Percentiles rank a stretch among this genome's conserved stretches.
Conservation (phyloP, 164 flowering plant genomes). For the Brasenia schreberi region DNA sequence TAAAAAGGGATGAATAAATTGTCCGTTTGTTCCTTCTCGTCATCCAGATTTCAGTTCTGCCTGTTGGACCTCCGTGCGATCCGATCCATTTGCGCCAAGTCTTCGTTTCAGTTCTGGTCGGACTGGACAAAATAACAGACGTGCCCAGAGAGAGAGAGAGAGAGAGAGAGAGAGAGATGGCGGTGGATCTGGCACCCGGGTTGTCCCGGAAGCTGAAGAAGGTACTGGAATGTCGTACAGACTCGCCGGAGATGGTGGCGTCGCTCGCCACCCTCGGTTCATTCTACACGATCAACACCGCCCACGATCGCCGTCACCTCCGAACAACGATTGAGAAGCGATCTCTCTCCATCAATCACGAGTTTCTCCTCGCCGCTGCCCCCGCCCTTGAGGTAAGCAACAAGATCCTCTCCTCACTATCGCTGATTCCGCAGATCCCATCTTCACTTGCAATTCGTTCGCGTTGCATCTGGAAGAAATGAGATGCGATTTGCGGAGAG, state of each 20-base stretch:
- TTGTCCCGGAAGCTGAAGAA: slow-evolving; percentile 27
- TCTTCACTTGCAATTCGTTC: background rate
- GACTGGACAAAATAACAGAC: too few relatives aligned
- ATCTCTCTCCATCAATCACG: slow-evolving; percentile 62
- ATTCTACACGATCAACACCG: slow-evolving; percentile 74
- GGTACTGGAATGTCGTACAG: slow-evolving; percentile 55
- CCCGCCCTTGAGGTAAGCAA: slow-evolving; percentile 47
- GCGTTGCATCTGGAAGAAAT: too few relatives aligned
- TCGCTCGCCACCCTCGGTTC: slow-evolving; percentile 75
- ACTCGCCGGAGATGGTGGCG: slow-evolving; percentile 66
- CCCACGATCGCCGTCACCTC: slow-evolving; percentile 75
- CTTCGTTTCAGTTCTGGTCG: too few relatives aligned
- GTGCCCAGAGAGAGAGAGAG: slow-evolving; percentile 2
- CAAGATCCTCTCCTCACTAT: background rate
- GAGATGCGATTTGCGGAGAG: too few relatives aligned
- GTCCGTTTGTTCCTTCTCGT: too few relatives aligned
- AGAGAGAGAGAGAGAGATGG: slow-evolving; percentile 13
- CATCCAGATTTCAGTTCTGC: too few relatives aligned
- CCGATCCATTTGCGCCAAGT: too few relatives aligned
- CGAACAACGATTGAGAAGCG: slow-evolving; percentile 82
- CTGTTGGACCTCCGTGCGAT: too few relatives aligned
- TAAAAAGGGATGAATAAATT: too few relatives aligned
- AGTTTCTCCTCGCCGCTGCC: slow-evolving; percentile 62
- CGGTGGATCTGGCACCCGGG: slow-evolving; percentile 41
- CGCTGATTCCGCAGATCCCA: background rate